phyloP scores from a whole-genome alignment of 805 yeast genomes.

The Barnettozyma pratensis region DNA sequence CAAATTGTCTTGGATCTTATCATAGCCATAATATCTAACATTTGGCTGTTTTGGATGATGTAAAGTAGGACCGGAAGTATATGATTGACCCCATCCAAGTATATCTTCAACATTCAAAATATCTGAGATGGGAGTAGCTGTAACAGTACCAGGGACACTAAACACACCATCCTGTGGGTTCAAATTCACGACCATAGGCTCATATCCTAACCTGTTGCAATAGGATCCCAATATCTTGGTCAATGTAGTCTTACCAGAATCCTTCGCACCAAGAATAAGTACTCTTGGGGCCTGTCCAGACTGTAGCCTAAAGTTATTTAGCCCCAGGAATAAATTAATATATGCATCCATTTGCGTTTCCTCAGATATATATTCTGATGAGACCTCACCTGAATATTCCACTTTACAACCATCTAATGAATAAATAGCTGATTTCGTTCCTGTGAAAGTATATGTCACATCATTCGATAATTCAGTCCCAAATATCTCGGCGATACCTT shows the following conservation, averaged over 20 bases:
- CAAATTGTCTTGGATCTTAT: conserved; percentile 48
- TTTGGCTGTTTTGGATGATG: conserved; percentile 87
- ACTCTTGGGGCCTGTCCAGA: conserved; percentile 37
- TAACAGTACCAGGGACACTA: conserved; percentile 75
- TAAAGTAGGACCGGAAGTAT: conserved; percentile 68
- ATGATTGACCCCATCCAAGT: conserved; percentile 68
- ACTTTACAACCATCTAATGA: conserved; percentile 65
- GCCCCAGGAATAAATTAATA: conserved; percentile 67
- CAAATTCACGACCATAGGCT: conserved; percentile 73
- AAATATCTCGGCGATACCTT: conserved; percentile 83
- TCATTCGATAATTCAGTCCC: conserved; percentile 89
- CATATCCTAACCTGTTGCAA: conserved; percentile 61
- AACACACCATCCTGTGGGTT: conserved; percentile 72
- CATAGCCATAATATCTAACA: conserved; percentile 77
- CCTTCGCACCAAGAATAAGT: conserved; percentile 65
- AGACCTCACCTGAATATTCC: conserved; percentile 32
- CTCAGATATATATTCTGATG: conserved; percentile 61
- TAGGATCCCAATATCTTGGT: conserved; percentile 67
- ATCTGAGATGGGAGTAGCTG: conserved; percentile 82
- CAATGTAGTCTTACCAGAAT: conserved; percentile 76
- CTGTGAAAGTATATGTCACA: conserved; percentile 51
- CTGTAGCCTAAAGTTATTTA: conserved; percentile 49
- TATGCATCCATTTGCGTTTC: conserved; percentile 63
- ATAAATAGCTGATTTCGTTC: conserved; percentile 48
- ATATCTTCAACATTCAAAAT: conserved; percentile 65